Evolutionary conservation across 1,284 basidiomycete genomes (phyloP).

Genomic region (Sporisorium reilianum): DNA sequence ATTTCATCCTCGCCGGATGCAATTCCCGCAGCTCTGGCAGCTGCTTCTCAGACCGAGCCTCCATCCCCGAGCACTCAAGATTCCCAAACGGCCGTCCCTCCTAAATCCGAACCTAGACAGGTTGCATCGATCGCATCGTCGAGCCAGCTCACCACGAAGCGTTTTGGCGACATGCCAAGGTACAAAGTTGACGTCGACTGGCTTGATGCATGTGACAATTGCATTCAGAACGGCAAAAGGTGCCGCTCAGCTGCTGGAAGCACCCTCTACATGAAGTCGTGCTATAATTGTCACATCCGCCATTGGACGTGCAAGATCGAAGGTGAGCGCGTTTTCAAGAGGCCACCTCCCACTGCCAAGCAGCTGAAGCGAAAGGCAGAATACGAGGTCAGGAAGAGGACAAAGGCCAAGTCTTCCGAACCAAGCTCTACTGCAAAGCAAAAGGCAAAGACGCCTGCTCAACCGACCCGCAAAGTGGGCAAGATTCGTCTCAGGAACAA

Average conservation of each 20-base stretch:
- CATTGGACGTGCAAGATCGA: constrained; percentile 8
- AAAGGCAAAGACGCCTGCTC: background rate
- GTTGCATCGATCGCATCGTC: background rate
- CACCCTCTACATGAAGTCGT: background rate
- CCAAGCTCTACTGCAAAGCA: background rate
- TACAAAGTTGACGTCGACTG: constrained; percentile 6
- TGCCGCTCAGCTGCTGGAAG: constrained; percentile 7
- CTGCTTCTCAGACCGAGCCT: background rate
- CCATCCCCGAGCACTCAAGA: background rate
- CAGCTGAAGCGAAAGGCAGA: constrained; percentile 1
- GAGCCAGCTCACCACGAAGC: background rate
- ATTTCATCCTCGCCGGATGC: background rate
- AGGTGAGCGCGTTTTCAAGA: background rate
- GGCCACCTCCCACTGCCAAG: background rate
- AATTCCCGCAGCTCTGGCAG: background rate
- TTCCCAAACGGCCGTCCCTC: background rate
- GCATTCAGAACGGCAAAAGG: background rate
- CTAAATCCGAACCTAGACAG: background rate
- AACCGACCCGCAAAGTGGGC: background rate
- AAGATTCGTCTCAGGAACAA: background rate
- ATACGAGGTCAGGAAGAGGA: background rate
- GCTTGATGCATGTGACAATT: constrained; percentile 9
- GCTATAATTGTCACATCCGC: constrained; percentile 1
- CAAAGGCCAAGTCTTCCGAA: too few species aligned
- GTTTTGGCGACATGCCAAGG: background rate